phyloP scores from a whole-genome alignment of 1,284 basidiomycete species.

The Mycena citricolor region DNA sequence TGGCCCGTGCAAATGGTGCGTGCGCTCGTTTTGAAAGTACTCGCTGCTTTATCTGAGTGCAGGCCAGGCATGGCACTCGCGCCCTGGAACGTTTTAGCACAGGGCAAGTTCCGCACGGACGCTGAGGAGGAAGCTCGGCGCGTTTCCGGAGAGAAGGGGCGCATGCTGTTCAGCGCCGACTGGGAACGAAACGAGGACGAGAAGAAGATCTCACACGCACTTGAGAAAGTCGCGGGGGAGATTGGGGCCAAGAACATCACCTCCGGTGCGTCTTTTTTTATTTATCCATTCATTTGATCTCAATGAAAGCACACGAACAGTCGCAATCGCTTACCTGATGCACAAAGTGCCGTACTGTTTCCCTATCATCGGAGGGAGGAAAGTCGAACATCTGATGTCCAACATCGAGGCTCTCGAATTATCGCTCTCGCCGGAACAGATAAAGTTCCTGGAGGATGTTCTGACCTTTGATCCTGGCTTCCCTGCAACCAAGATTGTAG shows the following conservation, averaged over 20 bases:
- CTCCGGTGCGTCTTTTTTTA: too few species aligned
- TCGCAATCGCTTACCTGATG: constrained; percentile 32
- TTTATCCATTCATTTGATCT: too few species aligned
- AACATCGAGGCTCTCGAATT: constrained; percentile 46
- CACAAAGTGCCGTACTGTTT: constrained; percentile 42
- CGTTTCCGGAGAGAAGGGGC: constrained; percentile 40
- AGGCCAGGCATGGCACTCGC: constrained; percentile 44
- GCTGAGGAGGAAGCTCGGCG: constrained; percentile 43
- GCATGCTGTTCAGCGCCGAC: constrained; percentile 32
- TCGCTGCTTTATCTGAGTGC: not conserved
- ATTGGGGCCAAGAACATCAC: constrained; percentile 4
- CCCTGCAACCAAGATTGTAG: constrained; percentile 35
- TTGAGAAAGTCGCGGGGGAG: constrained; percentile 32
- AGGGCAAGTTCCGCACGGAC: constrained; percentile 47
- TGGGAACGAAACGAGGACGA: constrained; percentile 44
- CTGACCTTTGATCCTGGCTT: constrained; percentile 40
- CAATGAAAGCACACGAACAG: too few species aligned
- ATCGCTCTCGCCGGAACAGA: constrained; percentile 37
- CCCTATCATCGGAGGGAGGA: constrained; percentile 47
- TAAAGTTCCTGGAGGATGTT: constrained; percentile 37
- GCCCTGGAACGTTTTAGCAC: constrained; percentile 52
- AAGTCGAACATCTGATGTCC: constrained; percentile 41
- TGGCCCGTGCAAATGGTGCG: constrained; percentile 46
- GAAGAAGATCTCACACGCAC: constrained; percentile 37
- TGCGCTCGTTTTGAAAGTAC: not conserved